Conservation (phyloP, 208 protist genomes). For the Leishmania lainsoni region DNA sequence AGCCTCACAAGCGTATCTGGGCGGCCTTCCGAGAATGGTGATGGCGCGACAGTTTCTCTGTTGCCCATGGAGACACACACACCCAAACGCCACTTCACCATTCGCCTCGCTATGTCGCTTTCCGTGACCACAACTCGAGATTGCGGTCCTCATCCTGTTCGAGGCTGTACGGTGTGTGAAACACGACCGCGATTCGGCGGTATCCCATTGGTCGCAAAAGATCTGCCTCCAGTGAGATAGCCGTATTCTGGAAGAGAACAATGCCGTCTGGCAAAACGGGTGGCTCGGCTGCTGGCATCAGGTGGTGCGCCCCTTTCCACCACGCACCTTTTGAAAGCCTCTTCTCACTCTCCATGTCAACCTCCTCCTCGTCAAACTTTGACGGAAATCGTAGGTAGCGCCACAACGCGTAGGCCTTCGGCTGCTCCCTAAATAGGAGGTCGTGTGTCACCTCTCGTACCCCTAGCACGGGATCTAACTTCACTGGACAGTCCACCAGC, state of each 20-base stretch:
- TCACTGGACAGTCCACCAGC: constrained; percentile 60
- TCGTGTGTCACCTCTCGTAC: constrained; percentile 50
- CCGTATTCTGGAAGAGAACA: constrained; percentile 52
- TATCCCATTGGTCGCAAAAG: constrained; percentile 56
- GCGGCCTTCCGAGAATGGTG: too few relatives aligned
- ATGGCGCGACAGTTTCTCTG: neutral
- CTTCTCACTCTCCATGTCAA: neutral
- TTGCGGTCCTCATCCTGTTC: constrained; percentile 49
- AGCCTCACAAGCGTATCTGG: too few relatives aligned
- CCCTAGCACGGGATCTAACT: constrained; percentile 35
- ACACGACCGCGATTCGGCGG: constrained; percentile 33
- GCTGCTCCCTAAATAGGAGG: constrained; percentile 52
- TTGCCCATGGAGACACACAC: neutral
- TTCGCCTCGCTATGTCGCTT: neutral
- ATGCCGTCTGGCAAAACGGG: constrained; percentile 54
- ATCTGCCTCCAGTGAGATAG: constrained; percentile 24
- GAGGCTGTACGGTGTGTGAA: constrained; percentile 47
- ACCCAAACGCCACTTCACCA: neutral
- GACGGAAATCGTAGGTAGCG: constrained; percentile 34
- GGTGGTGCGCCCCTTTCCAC: constrained; percentile 22
- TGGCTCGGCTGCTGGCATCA: constrained; percentile 19
- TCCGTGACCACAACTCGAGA: constrained; percentile 64
- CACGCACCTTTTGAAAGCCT: constrained; percentile 9
- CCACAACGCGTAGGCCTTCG: constrained; percentile 58
- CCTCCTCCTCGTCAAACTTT: constrained; percentile 6